Evolutionary conservation across 768 basidiomycete species (phyloP), one percentile per base, ranked within the genome.

Genomic region (Mycena epipterygia): DNA sequence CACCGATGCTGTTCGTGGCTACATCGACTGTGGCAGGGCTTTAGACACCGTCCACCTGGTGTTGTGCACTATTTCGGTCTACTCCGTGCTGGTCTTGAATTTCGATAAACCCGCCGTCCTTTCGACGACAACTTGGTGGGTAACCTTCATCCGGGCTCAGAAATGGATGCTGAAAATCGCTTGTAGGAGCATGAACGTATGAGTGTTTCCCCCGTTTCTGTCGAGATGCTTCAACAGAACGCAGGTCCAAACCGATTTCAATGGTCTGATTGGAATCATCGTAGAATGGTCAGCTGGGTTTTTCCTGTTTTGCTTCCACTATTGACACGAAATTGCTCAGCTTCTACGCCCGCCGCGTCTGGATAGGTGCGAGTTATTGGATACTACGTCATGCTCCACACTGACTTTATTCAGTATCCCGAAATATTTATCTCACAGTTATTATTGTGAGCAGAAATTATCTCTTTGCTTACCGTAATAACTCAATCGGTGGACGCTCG

Each of bases 171-270:
- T n/a, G 7, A 33, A 35, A 53, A 16, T 44, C 25, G 12, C 30
- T 44, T 62, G 49, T 12, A 86, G 85, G 85, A 84, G 83, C 57
- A 82, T 85, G 81, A 83, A 84, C 70, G 84, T 84, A 71, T 73
- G 79, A 72, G 13, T 33, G 27, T 30, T 30, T 8, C 13, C 42
- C 52, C 46, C 42, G 35, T 64, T 16, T 19, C 35, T 46, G 1
- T 23, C 27, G 55, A 67, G 19, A 58, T 76, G 67, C 70, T 71
- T 39, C 66, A 62, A 55, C 39, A 32, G 25, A 37, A n/a, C 29
- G n/a, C 39, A 88, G 87, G 71, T 87, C 29, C 87, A 87, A 81
- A 87, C 86, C 19, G 87, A 88, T 75, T 86, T 84, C 69, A 87
- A 87, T 66, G 87, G 87, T 23, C 74, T 87, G 25, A 86, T 87